Conservation (phyloP, 768 basidiomycete genomes). For the Suillus subluteus region DNA sequence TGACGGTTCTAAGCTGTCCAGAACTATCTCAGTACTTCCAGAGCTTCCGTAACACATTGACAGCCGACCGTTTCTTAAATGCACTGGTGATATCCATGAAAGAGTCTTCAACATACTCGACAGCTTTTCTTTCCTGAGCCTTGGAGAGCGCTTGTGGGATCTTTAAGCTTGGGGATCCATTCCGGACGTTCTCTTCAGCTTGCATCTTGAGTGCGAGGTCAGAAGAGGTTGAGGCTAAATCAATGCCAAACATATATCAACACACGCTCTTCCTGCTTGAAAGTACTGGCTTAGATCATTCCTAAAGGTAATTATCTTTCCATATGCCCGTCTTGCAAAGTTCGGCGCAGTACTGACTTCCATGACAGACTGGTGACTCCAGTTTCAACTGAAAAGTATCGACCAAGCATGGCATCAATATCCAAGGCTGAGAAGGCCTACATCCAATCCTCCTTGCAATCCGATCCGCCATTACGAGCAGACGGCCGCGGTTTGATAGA, state of each 20-base stretch:
- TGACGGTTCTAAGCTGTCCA: slow-evolving; percentile 32
- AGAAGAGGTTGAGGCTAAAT: slow-evolving; percentile 2
- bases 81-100: slow-evolving; percentile 69
- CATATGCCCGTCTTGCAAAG: slow-evolving; percentile 1
- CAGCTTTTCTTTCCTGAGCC: slow-evolving; percentile 64
- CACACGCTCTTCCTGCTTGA: slow-evolving; percentile 6
- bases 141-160: slow-evolving; percentile 43
- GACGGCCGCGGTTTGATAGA: slow-evolving; percentile 75
- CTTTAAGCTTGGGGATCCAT: background rate
- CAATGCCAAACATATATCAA: slow-evolving; percentile 25
- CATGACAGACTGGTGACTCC: background rate
- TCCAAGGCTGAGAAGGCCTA: slow-evolving; percentile 85
- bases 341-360: background rate
- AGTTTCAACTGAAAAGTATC: background rate
- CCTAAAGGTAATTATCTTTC: background rate
- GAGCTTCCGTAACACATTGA: background rate
- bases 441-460: slow-evolving; percentile 65
- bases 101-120: slow-evolving; percentile 65
- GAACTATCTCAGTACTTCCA: slow-evolving; percentile 7
- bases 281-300: background rate
- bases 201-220: slow-evolving; percentile 11
- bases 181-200: slow-evolving; percentile 1
- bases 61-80: slow-evolving; percentile 75
- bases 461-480: slow-evolving; percentile 63
- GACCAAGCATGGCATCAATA: slow-evolving; percentile 33